Evolutionary conservation across 768 basidiomycete species (phyloP), one percentile per base, ranked within the genome.

Genomic region (Pleurotus tuber-regium): DNA sequence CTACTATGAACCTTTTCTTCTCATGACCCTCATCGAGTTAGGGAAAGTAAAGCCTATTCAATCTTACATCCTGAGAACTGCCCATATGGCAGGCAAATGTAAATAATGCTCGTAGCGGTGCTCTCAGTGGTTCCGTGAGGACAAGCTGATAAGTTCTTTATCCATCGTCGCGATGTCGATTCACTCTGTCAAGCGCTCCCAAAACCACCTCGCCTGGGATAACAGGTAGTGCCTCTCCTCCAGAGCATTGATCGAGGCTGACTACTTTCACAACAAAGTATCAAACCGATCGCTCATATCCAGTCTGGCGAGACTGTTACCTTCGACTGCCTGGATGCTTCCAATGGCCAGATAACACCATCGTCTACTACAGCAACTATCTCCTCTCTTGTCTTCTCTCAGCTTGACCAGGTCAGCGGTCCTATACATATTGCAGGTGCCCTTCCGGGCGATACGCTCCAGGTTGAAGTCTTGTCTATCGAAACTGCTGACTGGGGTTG

Each of bases 291-390:
- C 14, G 55, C 81, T 25, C 73, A 60, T 11, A 61, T 85, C 42
- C 53, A 72, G 38, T 83, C 82, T 1, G 83, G 82, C 12, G 76
- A 79, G 2, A 75, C 70, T 3, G 68, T 85, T 53, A 70, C 71
- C 21, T 82, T 84, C 57, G 79, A 82, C 59, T 85, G 82, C 54
- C 70, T 82, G n/a, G 82, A 84, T 59, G 82, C 75, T 2, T 82
- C 82, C 21, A 83, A 83, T 55, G 81, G 80, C 1, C 81, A 84
- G 62, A 69, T 85, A 51, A 76, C 71, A 1, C 59, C 72, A 21
- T 52, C 66, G 4, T 78, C 78, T 4, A 75, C 72, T 14, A 53
- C 63, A 2, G 48, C 52, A 1, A 54, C 69, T 21, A 57, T 84
- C 29, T 54, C 63, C 11, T 61, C 71, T 2, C 63, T 83, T 53